Conservation (phyloP, 257 asterid species). For the Catharanthus roseus region DNA sequence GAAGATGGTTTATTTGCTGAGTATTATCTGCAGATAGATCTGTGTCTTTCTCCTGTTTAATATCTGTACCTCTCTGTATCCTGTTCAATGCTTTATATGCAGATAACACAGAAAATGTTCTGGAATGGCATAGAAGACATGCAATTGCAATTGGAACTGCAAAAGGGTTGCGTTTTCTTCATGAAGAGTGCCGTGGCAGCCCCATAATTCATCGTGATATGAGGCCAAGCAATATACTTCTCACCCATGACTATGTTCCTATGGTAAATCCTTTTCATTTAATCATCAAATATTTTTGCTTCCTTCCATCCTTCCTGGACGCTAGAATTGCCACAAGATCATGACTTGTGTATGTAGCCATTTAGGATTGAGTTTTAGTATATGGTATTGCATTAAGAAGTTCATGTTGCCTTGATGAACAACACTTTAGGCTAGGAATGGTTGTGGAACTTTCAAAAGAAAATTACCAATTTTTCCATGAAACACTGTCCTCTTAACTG, state of each 20-base stretch:
- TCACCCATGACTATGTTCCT: conserved; percentile 76
- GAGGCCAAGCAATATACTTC: conserved; percentile 73
- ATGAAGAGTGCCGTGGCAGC: conserved; percentile 87
- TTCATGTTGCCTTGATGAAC: neutral
- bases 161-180: conserved; percentile 70
- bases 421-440: neutral
- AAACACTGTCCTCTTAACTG: neutral
- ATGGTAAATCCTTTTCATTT: conserved; percentile 36
- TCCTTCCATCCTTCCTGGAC: neutral
- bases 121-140: conserved; percentile 69
- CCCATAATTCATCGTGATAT: conserved; percentile 74
- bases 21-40: neutral
- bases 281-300: neutral
- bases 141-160: conserved; percentile 76
- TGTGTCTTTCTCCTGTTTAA: neutral
- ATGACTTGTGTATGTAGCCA: neutral
- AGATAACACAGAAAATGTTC: conserved; percentile 41
- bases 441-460: neutral
- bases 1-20: neutral
- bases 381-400: neutral
- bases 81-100: conserved; percentile 22
- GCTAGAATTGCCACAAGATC: neutral
- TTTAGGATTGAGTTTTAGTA: neutral
- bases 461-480: neutral
- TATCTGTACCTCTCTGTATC: neutral